Conservation (phyloP, 116 monocot species). For the Posidonia oceanica region DNA sequence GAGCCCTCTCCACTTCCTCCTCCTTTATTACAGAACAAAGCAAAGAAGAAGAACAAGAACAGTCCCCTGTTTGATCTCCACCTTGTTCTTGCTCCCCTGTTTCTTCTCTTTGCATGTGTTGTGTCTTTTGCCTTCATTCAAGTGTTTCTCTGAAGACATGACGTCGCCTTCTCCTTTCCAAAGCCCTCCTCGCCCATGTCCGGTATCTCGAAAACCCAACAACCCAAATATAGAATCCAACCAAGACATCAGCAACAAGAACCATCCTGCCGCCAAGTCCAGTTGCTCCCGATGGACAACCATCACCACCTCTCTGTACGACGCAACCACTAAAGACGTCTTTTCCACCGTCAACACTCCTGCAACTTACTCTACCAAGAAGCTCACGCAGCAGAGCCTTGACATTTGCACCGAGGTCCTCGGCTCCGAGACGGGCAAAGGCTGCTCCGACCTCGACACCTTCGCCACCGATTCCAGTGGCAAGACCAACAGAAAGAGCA, state of each 20-base stretch:
- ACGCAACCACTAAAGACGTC: background rate
- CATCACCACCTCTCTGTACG: background rate
- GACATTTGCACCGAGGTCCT: conserved; percentile 7
- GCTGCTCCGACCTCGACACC: background rate
- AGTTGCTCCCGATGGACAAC: background rate
- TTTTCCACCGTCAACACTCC: background rate
- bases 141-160: background rate
- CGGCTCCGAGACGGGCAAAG: conserved; percentile 6
- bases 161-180: background rate
- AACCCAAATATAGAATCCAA: background rate
- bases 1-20: no score
- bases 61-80: no score
- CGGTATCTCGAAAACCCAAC: background rate
- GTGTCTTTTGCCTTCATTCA: no score
- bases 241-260: background rate
- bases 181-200: background rate
- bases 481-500: background rate
- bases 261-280: background rate
- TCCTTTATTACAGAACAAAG: no score
- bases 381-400: background rate
- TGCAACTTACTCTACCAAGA: background rate
- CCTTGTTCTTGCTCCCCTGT: no score
- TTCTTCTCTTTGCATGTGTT: no score
- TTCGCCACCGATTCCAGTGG: background rate
- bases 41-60: no score